phyloP scores from a whole-genome alignment of 1,284 basidiomycete genomes.

The Cutaneotrichosporon arboriforme region DNA sequence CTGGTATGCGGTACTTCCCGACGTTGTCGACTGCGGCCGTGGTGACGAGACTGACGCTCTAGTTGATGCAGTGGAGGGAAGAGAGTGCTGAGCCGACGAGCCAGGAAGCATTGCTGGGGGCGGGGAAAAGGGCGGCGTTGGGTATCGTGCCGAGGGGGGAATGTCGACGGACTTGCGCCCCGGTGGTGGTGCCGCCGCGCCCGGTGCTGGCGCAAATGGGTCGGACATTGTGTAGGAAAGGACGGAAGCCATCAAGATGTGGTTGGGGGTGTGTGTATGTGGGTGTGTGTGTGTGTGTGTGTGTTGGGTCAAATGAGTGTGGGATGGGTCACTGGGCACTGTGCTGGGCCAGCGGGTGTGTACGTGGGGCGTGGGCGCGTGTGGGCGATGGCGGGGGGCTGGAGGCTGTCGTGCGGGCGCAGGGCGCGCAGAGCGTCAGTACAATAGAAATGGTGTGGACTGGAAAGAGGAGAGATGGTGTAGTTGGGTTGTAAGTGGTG shows the following conservation, averaged over 20 bases:
- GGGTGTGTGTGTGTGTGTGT: neutral
- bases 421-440: no score
- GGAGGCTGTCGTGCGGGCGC: neutral
- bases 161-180: slow-evolving; percentile 16
- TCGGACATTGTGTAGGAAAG: slow-evolving; percentile 18
- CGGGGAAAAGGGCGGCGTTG: slow-evolving; percentile 12
- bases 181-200: slow-evolving; percentile 5
- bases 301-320: neutral
- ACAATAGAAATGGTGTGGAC: no score
- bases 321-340: no score
- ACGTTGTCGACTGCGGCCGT: slow-evolving; percentile 9
- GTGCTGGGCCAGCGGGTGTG: no score
- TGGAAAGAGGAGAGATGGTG: no score
- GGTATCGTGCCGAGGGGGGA: slow-evolving; percentile 8
- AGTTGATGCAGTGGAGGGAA: slow-evolving; percentile 16
- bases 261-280: neutral
- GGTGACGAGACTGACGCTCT: slow-evolving; percentile 15
- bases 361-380: no score
- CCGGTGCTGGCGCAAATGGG: slow-evolving; percentile 8
- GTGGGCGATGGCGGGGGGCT: no score
- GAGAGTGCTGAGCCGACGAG: slow-evolving; percentile 8
- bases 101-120: slow-evolving; percentile 1
- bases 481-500: no score
- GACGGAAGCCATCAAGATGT: slow-evolving; percentile 10
- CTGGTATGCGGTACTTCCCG: slow-evolving; percentile 12